Evolutionary conservation across 192 early-diverging fungal genomes (phyloP), one percentile per base, ranked within the genome.

Genomic region (Kickxella alabastrina): DNA sequence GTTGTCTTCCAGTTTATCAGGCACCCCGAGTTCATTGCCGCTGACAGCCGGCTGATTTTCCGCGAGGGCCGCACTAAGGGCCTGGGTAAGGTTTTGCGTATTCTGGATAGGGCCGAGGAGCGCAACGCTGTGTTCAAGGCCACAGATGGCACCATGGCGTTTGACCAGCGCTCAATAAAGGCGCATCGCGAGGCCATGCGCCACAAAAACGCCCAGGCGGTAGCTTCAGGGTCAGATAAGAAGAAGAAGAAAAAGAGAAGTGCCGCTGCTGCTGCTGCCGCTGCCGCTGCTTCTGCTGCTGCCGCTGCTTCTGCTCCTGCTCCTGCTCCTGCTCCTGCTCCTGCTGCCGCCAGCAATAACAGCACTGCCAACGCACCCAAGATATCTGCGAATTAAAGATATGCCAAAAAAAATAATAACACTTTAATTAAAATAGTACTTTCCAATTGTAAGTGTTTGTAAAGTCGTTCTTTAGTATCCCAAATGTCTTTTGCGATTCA

Each of bases 21-120:
- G 19, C 75, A 86, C 31, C 91, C 93, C 1, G 86, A 86, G 34
- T 87, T 80, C 38, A 49, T 88, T 15, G 59, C 67, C n/a, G 53
- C 75, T 12, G 84, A 82, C 24, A 57, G 77, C 24, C 66, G 81
- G n/a, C 56, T 87, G 50, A 79, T 88, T 18, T 88, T 88, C 65
- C 82, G 86, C 57, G 86, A 88, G 53, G 83, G 87, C 0, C 83
- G 90, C 14, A 96, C 93, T 14, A 93, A 93, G 73, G 91, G 91
- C 15, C 84, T 92, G 5, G 93, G 93, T 43, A 92, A 91, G 61
- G 87, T 95, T 9, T 70, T 80, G 1, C 47, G 67, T 10, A 48
- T 70, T 6, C 26, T 76, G 40, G 34, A n/a, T 10, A 54, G 52
- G 14, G 40, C 49, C 0, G 67, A 76, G 40, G 66, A 76, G 19